Evolutionary conservation across 2,329 filamentous ascomycete species (phyloP), one percentile per base, ranked within the genome.

Genomic region (Trichoderma atroviride): DNA sequence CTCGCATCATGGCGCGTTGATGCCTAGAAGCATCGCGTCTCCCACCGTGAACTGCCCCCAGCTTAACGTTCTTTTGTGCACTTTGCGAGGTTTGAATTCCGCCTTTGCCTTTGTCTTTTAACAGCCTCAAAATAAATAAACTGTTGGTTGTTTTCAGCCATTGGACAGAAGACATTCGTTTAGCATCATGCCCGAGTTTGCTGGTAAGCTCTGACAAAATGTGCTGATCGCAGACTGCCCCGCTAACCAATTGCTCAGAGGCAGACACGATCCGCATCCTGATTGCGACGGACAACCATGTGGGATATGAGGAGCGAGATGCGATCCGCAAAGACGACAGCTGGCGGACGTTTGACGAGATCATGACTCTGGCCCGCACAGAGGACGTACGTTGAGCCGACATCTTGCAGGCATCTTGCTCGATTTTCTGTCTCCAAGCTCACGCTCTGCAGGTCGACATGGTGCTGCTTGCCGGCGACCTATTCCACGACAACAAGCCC

Each of bases 401-500:
- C 29, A 19, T 1, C 47, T 14, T 43, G 19, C 40, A 19, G 40
- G 14, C 40, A 43, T 43, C 40, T 3, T n/a, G 40, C 40, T 43
- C 40, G 33, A 10, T 2, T 57, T 7, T 9, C 16, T 43, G 37
- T 11, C 3, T 33, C 10, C 24, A 47, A 67, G 55, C 55, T 65
- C 40, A 33, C 55, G 11, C 64, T 13, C 70, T 52, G 70, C 40
- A 89, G 87, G 88, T 99, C 73, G 96, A 99, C 80, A 98, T 99
- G 96, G 92, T 99, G 0, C 86, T 99, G 2, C 89, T 99, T 5
- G 95, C 91, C 3, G 96, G 96, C 58, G 96, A 99, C 78, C 87
- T 99, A 1, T 99, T 99, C 78, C 96, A 99, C 78, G 95, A 99
- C 74, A 99, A 99, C 80, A 97, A 97, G 76, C 96, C 96, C 3